A percentile compares a stretch with the other conserved stretches of the same genome.
phyloP scores from a whole-genome alignment of 495 filamentous ascomycete genomes.

The Neurospora sp. region DNA sequence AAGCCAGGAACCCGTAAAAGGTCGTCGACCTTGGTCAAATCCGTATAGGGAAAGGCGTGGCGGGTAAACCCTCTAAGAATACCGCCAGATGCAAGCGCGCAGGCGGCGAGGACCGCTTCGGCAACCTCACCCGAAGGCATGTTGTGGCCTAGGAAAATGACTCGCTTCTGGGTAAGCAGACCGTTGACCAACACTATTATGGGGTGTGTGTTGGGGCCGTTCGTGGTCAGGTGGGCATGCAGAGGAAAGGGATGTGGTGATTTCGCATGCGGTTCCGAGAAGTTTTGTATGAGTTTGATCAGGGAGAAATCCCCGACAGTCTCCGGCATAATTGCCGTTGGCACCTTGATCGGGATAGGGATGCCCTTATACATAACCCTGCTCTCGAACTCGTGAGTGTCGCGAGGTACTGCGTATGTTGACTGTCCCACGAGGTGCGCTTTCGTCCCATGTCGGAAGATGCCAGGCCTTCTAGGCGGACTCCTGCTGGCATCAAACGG shows the following conservation, averaged over 20 bases:
- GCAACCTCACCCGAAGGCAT: slow-evolving; percentile 89
- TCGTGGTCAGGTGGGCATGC: slow-evolving; percentile 89
- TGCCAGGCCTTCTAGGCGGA: slow-evolving; percentile 35
- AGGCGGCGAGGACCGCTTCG: slow-evolving; percentile 88
- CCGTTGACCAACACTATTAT: slow-evolving; percentile 71
- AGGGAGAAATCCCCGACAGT: slow-evolving; percentile 96
- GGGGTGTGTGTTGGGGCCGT: slow-evolving; percentile 67
- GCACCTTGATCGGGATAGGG: slow-evolving; percentile 91
- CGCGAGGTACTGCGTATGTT: slow-evolving; percentile 62
- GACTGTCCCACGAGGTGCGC: slow-evolving; percentile 41
- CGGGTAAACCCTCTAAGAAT: slow-evolving; percentile 89
- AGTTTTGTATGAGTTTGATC: slow-evolving; percentile 92
- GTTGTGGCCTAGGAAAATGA: slow-evolving; percentile 93
- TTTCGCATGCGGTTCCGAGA: slow-evolving; percentile 68
- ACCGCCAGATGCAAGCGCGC: slow-evolving; percentile 88
- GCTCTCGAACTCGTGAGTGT: slow-evolving; percentile 96
- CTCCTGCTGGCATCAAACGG: slow-evolving; percentile 38
- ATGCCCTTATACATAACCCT: slow-evolving; percentile 91
- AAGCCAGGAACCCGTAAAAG: slow-evolving; percentile 92
- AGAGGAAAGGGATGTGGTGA: slow-evolving; percentile 77
- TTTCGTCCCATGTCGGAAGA: slow-evolving; percentile 45
- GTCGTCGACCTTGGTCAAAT: slow-evolving; percentile 95
- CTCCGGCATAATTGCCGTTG: slow-evolving; percentile 84
- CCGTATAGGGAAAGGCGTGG: slow-evolving; percentile 98
- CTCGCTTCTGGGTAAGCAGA: slow-evolving; percentile 89